phyloP scores from a whole-genome alignment of 306 rosid genomes.

The Gleditsia sinensis region DNA sequence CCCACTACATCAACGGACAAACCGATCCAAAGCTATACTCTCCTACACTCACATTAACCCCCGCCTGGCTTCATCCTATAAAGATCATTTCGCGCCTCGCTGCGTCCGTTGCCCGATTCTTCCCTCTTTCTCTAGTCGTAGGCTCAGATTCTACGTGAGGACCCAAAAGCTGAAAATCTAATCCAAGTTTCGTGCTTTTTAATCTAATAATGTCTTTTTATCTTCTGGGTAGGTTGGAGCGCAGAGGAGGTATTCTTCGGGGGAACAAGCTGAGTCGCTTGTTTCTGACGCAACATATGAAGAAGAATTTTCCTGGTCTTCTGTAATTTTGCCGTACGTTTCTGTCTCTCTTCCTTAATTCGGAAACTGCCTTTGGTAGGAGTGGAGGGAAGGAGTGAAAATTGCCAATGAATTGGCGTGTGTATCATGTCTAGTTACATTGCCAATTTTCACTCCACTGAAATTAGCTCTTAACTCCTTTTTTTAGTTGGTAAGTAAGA shows the following conservation, averaged over 20 bases:
- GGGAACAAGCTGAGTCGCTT: constrained; percentile 52
- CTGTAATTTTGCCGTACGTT: constrained; percentile 85
- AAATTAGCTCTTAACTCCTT: neutral
- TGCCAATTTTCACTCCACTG: neutral
- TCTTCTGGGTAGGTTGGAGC: constrained; percentile 63
- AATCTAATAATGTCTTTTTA: constrained; percentile 12
- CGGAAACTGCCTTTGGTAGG: neutral
- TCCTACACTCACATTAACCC: constrained; percentile 33
- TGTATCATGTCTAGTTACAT: neutral
- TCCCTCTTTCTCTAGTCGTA: constrained; percentile 29
- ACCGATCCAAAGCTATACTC: constrained; percentile 36
- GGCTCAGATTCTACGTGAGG: constrained; percentile 54
- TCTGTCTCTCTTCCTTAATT: constrained; percentile 14
- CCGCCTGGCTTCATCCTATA: constrained; percentile 32
- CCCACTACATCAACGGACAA: constrained; percentile 35
- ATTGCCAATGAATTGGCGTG: neutral
- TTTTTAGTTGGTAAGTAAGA: neutral
- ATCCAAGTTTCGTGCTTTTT: constrained; percentile 38
- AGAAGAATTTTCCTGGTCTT: constrained; percentile 75
- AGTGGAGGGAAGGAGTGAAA: neutral
- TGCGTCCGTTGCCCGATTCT: constrained; percentile 34
- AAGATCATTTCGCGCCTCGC: constrained; percentile 30
- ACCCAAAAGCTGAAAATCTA: constrained; percentile 27
- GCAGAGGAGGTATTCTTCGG: constrained; percentile 56
- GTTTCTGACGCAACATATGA: constrained; percentile 50